Conservation (phyloP, 116 monocot species). For the Posidonia oceanica region DNA sequence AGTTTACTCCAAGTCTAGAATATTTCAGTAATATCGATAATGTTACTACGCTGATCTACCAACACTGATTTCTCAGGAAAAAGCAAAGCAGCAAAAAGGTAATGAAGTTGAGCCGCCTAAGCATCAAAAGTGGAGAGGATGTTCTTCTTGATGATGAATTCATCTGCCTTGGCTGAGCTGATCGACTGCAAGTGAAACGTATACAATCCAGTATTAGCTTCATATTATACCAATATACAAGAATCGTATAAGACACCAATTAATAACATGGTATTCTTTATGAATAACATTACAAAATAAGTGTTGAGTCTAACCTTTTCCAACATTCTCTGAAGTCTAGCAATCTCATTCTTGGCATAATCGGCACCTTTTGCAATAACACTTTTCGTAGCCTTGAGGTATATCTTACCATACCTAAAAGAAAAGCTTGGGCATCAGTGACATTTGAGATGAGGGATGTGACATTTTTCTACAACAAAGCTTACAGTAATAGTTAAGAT, state of each 20-base stretch:
- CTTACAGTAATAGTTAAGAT: too few species aligned
- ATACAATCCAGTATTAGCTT: constrained; percentile 1
- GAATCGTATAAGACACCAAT: too few species aligned
- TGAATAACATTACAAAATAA: too few species aligned
- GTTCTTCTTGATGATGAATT: constrained; percentile 85
- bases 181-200: constrained; percentile 41
- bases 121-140: constrained; percentile 50
- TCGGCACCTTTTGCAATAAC: constrained; percentile 50
- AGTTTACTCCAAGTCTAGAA: too few species aligned
- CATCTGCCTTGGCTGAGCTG: constrained; percentile 65
- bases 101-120: neutral
- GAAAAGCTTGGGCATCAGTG: neutral
- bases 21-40: too few species aligned
- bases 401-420: constrained; percentile 68
- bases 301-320: constrained; percentile 41
- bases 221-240: neutral
- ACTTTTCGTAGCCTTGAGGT: constrained; percentile 69
- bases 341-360: constrained; percentile 73
- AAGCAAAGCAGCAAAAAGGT: too few species aligned
- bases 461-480: too few species aligned
- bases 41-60: too few species aligned
- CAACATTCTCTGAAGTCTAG: constrained; percentile 72
- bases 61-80: too few species aligned
- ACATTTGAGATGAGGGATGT: neutral
- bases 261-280: too few species aligned